Evolutionary conservation across 1,284 basidiomycete species (phyloP).

Genomic region (Cryptococcus sp.): DNA sequence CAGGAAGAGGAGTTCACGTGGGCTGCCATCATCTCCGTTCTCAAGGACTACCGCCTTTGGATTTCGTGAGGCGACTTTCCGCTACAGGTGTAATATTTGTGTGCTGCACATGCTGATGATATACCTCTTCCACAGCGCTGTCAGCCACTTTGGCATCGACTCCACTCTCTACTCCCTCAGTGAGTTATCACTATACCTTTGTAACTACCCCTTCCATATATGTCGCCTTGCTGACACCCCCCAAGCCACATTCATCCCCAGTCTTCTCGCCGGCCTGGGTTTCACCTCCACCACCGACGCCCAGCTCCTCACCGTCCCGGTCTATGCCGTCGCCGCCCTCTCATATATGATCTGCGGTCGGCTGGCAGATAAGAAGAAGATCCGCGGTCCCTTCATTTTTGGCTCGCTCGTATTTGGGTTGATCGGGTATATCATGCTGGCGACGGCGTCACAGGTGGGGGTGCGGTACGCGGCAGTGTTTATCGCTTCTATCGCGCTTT

Average conservation of each 20-base stretch:
- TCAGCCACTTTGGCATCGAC: slow-evolving; percentile 12
- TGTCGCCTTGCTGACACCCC: neutral
- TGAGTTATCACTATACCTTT: neutral
- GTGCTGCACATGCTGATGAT: too few relatives aligned
- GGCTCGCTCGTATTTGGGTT: slow-evolving; percentile 7
- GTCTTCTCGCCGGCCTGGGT: slow-evolving; percentile 25
- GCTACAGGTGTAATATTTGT: neutral
- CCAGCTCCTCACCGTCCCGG: slow-evolving; percentile 31
- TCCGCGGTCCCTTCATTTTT: slow-evolving; percentile 22
- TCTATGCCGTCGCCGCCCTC: slow-evolving; percentile 27
- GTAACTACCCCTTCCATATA: neutral
- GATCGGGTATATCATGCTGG: slow-evolving; percentile 20
- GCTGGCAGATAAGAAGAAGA: slow-evolving; percentile 17
- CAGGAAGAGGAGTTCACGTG: slow-evolving; percentile 6
- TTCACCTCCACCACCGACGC: slow-evolving; percentile 25
- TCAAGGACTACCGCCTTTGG: slow-evolving; percentile 6
- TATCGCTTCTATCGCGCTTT: slow-evolving; percentile 14
- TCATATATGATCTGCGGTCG: slow-evolving; percentile 12
- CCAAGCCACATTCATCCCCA: slow-evolving; percentile 25
- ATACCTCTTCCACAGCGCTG: neutral
- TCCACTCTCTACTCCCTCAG: slow-evolving; percentile 11
- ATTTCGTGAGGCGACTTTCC: neutral
- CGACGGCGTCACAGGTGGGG: slow-evolving; percentile 7
- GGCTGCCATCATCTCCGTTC: neutral
- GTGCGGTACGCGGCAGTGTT: slow-evolving; percentile 17